Evolutionary conservation across 2,329 filamentous ascomycete species (phyloP).

Genomic region (Calonectria pauciramosa): DNA sequence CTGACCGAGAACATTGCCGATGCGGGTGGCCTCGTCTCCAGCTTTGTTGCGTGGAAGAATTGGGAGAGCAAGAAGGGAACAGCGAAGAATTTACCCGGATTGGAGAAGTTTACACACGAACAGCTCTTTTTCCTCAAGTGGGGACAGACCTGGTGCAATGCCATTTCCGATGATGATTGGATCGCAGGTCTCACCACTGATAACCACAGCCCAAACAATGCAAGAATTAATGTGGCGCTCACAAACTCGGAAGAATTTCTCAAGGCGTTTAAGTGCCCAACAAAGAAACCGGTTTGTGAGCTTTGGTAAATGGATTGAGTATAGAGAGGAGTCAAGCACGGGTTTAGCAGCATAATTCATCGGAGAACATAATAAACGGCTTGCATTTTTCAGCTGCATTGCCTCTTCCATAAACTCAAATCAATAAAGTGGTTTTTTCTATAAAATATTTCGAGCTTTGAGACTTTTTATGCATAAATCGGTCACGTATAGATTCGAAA

Average conservation of each 20-base stretch:
- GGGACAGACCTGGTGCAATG: slow-evolving; percentile 73
- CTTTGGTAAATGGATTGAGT: slow-evolving; percentile 67
- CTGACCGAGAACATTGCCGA: slow-evolving; percentile 82
- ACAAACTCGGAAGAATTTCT: slow-evolving; percentile 77
- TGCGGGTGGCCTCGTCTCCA: slow-evolving; percentile 74
- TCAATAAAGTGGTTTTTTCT: no score
- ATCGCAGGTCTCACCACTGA: slow-evolving; percentile 53
- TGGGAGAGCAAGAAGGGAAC: slow-evolving; percentile 62
- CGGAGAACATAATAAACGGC: no score
- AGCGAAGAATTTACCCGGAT: slow-evolving; percentile 69
- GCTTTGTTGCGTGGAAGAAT: slow-evolving; percentile 76
- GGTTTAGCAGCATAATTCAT: no score
- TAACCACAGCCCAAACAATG: slow-evolving; percentile 74
- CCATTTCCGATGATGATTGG: not conserved
- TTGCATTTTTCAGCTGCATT: no score
- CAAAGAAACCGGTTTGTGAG: slow-evolving; percentile 76
- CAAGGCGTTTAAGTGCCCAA: slow-evolving; percentile 75
- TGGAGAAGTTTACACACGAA: slow-evolving; percentile 74
- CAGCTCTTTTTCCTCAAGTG: slow-evolving; percentile 79
- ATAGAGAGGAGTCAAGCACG: no score
- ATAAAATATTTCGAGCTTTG: no score
- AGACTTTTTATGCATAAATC: no score
- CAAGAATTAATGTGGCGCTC: slow-evolving; percentile 74
- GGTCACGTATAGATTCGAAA: no score
- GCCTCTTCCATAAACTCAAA: no score